phyloP scores from a whole-genome alignment of 208 protist species.

The Acanthamoeba triangularis region DNA sequence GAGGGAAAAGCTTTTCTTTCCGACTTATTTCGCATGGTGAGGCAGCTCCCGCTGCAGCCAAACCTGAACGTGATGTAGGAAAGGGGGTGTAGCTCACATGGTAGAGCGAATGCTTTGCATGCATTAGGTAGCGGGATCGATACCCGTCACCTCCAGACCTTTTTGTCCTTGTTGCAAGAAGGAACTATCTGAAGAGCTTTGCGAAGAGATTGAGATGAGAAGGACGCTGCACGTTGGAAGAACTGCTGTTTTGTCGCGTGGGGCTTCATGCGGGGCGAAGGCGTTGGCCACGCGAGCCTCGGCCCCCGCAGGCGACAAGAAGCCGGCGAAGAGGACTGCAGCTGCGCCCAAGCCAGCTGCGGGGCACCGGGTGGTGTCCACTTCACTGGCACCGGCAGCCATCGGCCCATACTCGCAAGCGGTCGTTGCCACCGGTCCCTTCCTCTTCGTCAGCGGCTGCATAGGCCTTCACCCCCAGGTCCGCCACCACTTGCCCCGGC shows the following conservation, averaged over 20 bases:
- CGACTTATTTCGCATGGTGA: neutral
- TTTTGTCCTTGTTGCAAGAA: neutral
- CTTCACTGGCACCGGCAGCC: neutral
- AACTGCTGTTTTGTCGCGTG: neutral
- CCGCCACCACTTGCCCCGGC: neutral
- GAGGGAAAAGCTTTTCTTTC: neutral
- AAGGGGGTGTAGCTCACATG: conserved; percentile 13
- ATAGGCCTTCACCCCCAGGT: conserved; percentile 30
- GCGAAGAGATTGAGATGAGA: no score
- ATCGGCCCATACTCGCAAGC: conserved; percentile 33
- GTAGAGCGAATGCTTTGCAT: conserved; percentile 25
- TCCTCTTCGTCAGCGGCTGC: conserved; percentile 54
- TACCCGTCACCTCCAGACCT: neutral
- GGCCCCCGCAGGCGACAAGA: neutral
- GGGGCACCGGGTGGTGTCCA: neutral
- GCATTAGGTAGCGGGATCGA: conserved; percentile 15
- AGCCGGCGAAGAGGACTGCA: neutral
- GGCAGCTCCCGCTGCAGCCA: no score
- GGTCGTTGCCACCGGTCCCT: neutral
- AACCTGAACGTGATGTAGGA: no score
- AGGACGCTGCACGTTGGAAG: no score
- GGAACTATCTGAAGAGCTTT: no score
- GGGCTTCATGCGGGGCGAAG: neutral
- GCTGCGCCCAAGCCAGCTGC: neutral
- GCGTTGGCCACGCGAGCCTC: neutral